Percentiles rank a stretch among this genome's conserved stretches.
phyloP scores from a whole-genome alignment of 164 flowering plant genomes.

The Tetracentron sinense region DNA sequence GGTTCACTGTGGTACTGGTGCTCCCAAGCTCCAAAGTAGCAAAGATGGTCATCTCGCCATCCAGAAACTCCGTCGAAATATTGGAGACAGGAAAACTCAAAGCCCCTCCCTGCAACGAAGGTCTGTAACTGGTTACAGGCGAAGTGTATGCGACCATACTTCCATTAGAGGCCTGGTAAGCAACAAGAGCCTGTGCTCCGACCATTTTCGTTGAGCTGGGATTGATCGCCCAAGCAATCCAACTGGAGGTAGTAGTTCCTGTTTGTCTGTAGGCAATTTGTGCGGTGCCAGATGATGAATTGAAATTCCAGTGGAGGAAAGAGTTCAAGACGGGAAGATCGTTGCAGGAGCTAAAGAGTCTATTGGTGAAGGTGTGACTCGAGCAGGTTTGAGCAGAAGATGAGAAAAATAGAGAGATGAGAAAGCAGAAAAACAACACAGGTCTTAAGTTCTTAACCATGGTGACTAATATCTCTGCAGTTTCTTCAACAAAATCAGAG shows the following conservation, averaged over 20 bases:
- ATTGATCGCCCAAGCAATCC: slow-evolving; percentile 69
- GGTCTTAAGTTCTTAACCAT: slow-evolving; percentile 15
- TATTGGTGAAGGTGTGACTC: slow-evolving; percentile 28
- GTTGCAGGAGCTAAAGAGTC: slow-evolving; percentile 29
- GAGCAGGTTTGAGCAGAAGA: slow-evolving; percentile 35
- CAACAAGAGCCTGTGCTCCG: slow-evolving; percentile 54
- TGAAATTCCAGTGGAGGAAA: slow-evolving; percentile 46
- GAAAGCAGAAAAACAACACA: slow-evolving; percentile 9
- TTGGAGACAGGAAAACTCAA: slow-evolving; percentile 35
- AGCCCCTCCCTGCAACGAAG: slow-evolving; percentile 26
- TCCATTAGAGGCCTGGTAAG: slow-evolving; percentile 35
- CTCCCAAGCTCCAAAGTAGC: slow-evolving; percentile 26
- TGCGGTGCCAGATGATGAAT: slow-evolving; percentile 20
- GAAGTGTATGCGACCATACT: slow-evolving; percentile 36
- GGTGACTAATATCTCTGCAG: slow-evolving; percentile 1
- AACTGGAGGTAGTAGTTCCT: slow-evolving; percentile 18
- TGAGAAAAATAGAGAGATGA: slow-evolving; percentile 15
- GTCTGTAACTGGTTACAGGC: slow-evolving; percentile 23
- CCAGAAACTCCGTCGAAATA: slow-evolving; percentile 21
- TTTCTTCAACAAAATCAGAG: too few relatives aligned
- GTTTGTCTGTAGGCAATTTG: slow-evolving; percentile 44
- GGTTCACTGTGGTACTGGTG: slow-evolving; percentile 16
- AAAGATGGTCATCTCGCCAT: slow-evolving; percentile 28
- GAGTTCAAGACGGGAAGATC: slow-evolving; percentile 46
- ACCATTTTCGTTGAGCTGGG: slow-evolving; percentile 38